phyloP scores from a whole-genome alignment of 768 basidiomycete genomes.

The Terana coerulea region DNA sequence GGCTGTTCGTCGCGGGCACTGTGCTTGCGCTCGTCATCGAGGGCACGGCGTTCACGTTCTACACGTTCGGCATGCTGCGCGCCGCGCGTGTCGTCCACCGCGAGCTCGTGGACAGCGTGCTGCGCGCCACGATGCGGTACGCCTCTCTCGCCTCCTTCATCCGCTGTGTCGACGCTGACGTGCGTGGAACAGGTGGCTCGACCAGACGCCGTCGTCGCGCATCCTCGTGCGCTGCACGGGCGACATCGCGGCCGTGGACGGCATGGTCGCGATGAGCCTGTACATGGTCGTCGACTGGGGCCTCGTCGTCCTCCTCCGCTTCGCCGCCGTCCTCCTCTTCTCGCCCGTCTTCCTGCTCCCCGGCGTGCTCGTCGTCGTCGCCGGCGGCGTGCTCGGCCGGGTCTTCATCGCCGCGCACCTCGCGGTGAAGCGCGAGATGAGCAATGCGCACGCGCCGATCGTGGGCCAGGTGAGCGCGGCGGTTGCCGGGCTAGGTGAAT shows the following conservation, averaged over 20 bases:
- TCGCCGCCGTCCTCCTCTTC: constrained; percentile 33
- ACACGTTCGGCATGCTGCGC: constrained; percentile 26
- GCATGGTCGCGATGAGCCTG: constrained; percentile 19
- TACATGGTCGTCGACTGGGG: constrained; percentile 24
- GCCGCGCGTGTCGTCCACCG: constrained; percentile 31
- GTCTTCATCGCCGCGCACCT: constrained; percentile 55
- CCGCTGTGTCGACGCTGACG: too few species aligned
- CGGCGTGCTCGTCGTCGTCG: constrained; percentile 28
- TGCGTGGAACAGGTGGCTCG: constrained; percentile 55
- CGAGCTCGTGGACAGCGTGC: constrained; percentile 24
- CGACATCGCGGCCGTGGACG: constrained; percentile 42
- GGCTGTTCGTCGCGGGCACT: constrained; percentile 22
- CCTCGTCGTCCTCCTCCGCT: constrained; percentile 29
- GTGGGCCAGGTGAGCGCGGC: constrained; percentile 49
- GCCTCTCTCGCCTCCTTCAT: background rate
- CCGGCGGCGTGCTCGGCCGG: constrained; percentile 39
- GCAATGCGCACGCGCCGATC: constrained; percentile 43
- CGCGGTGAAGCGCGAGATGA: constrained; percentile 52
- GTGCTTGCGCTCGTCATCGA: constrained; percentile 15
- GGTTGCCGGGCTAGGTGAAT: constrained; percentile 46
- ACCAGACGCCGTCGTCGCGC: constrained; percentile 48
- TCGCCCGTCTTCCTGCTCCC: constrained; percentile 39
- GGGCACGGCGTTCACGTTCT: constrained; percentile 19
- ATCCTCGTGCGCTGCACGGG: constrained; percentile 66
- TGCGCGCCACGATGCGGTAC: constrained; percentile 30